Conservation (phyloP, 306 rosid genomes). For the Vicia sativa region DNA sequence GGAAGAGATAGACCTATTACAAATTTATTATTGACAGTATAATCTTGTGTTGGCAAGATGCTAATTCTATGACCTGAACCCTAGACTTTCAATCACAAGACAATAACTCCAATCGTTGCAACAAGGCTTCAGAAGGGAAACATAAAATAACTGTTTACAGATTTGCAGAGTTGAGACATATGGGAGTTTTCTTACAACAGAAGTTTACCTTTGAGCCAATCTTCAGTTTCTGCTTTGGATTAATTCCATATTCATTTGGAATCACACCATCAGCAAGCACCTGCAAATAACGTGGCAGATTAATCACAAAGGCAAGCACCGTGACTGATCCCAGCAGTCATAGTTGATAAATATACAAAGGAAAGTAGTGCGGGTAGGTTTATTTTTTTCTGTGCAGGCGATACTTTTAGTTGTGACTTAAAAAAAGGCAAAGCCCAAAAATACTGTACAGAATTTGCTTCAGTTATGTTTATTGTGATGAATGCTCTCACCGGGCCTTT, state of each 20-base stretch:
- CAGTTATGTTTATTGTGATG: constrained; percentile 13
- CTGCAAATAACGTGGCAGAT: constrained; percentile 52
- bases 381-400: constrained; percentile 25
- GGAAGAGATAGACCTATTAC: background rate
- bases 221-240: constrained; percentile 87
- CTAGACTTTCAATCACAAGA: background rate
- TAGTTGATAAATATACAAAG: constrained; percentile 44
- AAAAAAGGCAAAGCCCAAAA: constrained; percentile 13
- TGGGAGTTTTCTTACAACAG: constrained; percentile 25
- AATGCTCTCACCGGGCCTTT: too few relatives aligned
- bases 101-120: background rate
- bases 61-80: background rate
- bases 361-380: constrained; percentile 14
- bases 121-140: constrained; percentile 4
- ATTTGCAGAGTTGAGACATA: constrained; percentile 25
- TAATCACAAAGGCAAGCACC: constrained; percentile 27
- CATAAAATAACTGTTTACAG: constrained; percentile 9
- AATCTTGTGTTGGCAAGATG: background rate
- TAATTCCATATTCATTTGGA: constrained; percentile 97
- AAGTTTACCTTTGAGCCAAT: constrained; percentile 89
- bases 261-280: constrained; percentile 95
- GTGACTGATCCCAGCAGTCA: constrained; percentile 15
- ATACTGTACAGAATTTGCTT: constrained; percentile 29
- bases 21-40: background rate
- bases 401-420: background rate